phyloP scores from a whole-genome alignment of 2,329 filamentous ascomycete species.

The Endoconidiophora polonica region DNA sequence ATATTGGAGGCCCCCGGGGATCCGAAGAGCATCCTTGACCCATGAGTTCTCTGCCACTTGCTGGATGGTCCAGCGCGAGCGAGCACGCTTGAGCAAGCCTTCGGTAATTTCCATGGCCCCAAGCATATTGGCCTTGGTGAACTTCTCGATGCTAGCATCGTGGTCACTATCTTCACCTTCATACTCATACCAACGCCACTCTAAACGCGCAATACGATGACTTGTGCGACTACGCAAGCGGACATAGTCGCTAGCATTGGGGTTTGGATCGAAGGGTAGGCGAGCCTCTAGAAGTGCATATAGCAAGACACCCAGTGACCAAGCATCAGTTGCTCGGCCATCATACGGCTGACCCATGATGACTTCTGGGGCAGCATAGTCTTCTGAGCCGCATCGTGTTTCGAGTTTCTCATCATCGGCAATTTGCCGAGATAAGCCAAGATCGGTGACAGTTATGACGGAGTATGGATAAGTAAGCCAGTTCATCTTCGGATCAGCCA shows the following conservation, averaged over 20 bases:
- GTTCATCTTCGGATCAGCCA: conserved; percentile 45
- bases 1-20: conserved; percentile 45
- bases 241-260: conserved; percentile 59
- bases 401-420: conserved; percentile 76
- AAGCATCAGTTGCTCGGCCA: conserved; percentile 78
- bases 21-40: conserved; percentile 57
- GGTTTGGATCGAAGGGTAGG: conserved; percentile 79
- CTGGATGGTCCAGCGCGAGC: conserved; percentile 58
- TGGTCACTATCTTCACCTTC: conserved; percentile 75
- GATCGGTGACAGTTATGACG: conserved; percentile 74
- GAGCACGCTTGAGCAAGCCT: conserved; percentile 64
- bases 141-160: conserved; percentile 46
- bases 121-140: conserved; percentile 46
- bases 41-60: conserved; percentile 58
- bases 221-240: conserved; percentile 67
- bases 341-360: conserved; percentile 92
- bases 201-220: conserved; percentile 86
- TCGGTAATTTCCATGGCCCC: conserved; percentile 73
- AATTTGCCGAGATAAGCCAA: conserved; percentile 76
- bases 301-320: conserved; percentile 83
- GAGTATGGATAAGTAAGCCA: conserved; percentile 67
- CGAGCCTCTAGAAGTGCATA: conserved; percentile 90
- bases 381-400: conserved; percentile 87
- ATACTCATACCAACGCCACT: conserved; percentile 88
- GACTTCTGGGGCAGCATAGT: conserved; percentile 93